These are phyloP conservation scores for Fibroporia radiculosa DNA, from an alignment of 768 basidiomycete genomes.

Conservation along the genomic window DNA sequence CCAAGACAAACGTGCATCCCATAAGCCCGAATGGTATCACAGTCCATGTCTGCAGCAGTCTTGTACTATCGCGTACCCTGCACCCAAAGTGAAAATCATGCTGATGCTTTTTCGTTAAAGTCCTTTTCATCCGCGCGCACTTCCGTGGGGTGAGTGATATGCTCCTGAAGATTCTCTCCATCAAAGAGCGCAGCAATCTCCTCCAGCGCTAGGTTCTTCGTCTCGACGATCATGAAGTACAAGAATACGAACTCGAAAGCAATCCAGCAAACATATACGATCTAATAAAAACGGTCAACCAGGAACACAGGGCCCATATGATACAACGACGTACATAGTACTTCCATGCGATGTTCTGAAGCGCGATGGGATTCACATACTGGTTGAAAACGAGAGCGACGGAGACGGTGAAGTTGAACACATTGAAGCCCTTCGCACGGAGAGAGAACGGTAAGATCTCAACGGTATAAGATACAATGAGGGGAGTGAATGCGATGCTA, in stretches of 20 bases:
- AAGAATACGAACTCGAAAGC: slow-evolving; percentile 33
- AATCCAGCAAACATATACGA: slow-evolving; percentile 34
- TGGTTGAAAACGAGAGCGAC: slow-evolving; percentile 43
- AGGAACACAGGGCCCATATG: neutral
- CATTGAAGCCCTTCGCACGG: slow-evolving; percentile 40
- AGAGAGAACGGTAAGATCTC: slow-evolving; percentile 45
- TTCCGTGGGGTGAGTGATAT: slow-evolving; percentile 6
- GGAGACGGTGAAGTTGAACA: slow-evolving; percentile 39
- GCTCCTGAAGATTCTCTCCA: slow-evolving; percentile 40
- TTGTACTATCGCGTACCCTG: too few species aligned
- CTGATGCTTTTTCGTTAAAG: slow-evolving; percentile 3
- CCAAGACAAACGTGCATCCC: too few species aligned
- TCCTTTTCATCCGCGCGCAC: slow-evolving; percentile 10
- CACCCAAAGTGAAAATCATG: neutral
- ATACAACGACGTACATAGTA: slow-evolving; percentile 29
- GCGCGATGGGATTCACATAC: slow-evolving; percentile 43
- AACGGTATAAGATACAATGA: slow-evolving; percentile 27
- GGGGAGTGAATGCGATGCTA: slow-evolving; percentile 17
- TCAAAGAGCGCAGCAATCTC: slow-evolving; percentile 79
- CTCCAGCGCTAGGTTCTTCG: slow-evolving; percentile 47
- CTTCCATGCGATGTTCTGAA: slow-evolving; percentile 35
- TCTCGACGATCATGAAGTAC: slow-evolving; percentile 31
- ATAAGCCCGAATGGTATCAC: too few species aligned
- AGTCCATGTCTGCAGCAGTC: too few species aligned
- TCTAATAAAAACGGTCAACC: slow-evolving; percentile 6